Conservation (phyloP, 192 early-diverging fungal species). For the Coemansia sp. region DNA sequence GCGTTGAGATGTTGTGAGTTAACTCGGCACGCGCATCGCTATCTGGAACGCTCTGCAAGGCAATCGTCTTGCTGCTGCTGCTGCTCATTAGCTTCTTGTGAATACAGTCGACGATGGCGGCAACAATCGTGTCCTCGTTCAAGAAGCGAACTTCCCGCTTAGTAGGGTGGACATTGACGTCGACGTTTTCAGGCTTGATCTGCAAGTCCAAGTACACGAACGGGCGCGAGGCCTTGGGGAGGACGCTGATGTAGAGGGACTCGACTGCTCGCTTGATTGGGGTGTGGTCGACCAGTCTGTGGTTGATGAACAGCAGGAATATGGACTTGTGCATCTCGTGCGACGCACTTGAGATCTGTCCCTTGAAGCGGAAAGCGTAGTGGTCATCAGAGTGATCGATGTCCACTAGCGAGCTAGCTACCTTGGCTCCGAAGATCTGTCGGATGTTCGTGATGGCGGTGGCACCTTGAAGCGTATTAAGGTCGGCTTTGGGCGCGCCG, state of each 20-base stretch:
- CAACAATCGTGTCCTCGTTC: slow-evolving; percentile 85
- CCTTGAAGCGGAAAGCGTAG: slow-evolving; percentile 68
- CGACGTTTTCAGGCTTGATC: slow-evolving; percentile 87
- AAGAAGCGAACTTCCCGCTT: slow-evolving; percentile 95
- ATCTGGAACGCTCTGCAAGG: slow-evolving; percentile 58
- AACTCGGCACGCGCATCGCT: slow-evolving; percentile 5
- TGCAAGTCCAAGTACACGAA: slow-evolving; percentile 92
- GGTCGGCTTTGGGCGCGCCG: slow-evolving; percentile 72
- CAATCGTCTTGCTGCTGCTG: slow-evolving; percentile 76
- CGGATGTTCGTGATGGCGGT: slow-evolving; percentile 78
- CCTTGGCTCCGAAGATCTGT: slow-evolving; percentile 79
- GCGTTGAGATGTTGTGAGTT: background rate
- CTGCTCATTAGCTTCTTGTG: slow-evolving; percentile 68
- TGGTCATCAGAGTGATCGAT: slow-evolving; percentile 59
- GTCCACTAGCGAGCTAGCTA: slow-evolving; percentile 78
- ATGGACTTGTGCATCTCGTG: slow-evolving; percentile 84
- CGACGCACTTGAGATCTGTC: slow-evolving; percentile 88
- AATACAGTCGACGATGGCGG: slow-evolving; percentile 68
- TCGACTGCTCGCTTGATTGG: slow-evolving; percentile 85
- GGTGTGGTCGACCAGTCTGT: slow-evolving; percentile 73
- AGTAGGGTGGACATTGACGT: slow-evolving; percentile 99
- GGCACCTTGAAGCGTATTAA: slow-evolving; percentile 69
- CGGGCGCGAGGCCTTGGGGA: slow-evolving; percentile 86
- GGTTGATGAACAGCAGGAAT: slow-evolving; percentile 95
- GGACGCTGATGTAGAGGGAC: slow-evolving; percentile 71